Percentiles rank a stretch among this genome's conserved stretches.
These are phyloP conservation scores for Vanilla planifolia DNA, from an alignment of 106 monocot species.

Conservation along the genomic window DNA sequence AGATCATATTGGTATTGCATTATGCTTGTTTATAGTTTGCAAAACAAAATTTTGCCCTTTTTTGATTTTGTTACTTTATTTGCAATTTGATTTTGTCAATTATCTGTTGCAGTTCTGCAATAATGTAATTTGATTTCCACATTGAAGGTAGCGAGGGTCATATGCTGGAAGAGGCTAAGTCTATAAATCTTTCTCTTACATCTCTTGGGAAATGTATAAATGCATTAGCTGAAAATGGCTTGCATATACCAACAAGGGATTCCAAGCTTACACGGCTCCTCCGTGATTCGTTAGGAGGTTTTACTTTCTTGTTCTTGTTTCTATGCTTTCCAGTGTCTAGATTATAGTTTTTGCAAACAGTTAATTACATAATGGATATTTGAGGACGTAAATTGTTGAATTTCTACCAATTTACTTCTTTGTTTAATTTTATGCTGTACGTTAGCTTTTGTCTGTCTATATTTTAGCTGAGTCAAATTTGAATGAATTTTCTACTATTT, in stretches of 20 bases:
- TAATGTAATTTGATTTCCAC: background rate
- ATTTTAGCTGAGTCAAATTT: too few relatives aligned
- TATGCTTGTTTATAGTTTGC: background rate
- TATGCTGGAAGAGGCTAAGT: slow-evolving; percentile 86
- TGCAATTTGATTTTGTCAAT: slow-evolving; percentile 7
- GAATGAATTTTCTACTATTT: too few relatives aligned
- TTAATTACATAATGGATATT: background rate
- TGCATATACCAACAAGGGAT: slow-evolving; percentile 77
- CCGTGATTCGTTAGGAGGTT: slow-evolving; percentile 92
- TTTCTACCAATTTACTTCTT: too few relatives aligned
- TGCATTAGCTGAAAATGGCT: slow-evolving; percentile 76
- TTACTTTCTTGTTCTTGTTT: background rate
- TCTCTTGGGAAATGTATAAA: slow-evolving; percentile 85
- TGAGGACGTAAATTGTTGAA: background rate
- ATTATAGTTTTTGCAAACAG: background rate
- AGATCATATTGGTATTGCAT: background rate
- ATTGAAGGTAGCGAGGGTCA: slow-evolving; percentile 80
- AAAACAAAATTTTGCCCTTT: background rate
- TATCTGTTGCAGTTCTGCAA: background rate
- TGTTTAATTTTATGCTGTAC: too few relatives aligned
- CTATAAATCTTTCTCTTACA: slow-evolving; percentile 76
- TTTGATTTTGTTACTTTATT: background rate
- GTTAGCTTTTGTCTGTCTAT: too few relatives aligned
- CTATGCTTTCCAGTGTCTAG: background rate
- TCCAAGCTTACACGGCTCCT: slow-evolving; percentile 80